Percentiles rank a stretch among this genome's conserved stretches.
Conservation (phyloP, 768 basidiomycete genomes). For the Psilocybe sp. region DNA sequence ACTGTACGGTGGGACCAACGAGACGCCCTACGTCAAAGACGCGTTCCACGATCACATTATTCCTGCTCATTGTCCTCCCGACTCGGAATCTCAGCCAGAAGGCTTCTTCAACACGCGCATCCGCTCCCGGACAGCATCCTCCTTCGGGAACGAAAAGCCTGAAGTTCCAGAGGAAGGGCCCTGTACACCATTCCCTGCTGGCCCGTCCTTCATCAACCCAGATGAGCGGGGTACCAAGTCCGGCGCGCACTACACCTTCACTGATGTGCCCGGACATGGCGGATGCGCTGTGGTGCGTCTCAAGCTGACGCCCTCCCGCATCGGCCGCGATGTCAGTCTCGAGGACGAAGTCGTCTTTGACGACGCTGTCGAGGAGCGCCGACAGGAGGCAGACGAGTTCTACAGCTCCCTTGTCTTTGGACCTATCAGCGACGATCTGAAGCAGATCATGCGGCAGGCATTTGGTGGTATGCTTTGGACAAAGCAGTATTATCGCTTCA, state of each 20-base stretch:
- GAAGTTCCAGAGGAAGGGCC: conserved; percentile 51
- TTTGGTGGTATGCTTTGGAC: conserved; percentile 98
- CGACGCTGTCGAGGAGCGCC: conserved; percentile 81
- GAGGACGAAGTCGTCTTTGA: conserved; percentile 91
- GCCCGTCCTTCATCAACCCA: conserved; percentile 75
- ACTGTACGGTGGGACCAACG: conserved; percentile 86
- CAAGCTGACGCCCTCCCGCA: conserved; percentile 79
- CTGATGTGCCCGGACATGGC: conserved; percentile 82
- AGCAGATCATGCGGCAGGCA: conserved; percentile 96
- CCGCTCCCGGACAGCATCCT: conserved; percentile 47
- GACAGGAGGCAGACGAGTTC: conserved; percentile 95
- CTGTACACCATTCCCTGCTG: conserved; percentile 56
- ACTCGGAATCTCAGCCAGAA: conserved; percentile 39
- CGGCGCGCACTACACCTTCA: conserved; percentile 88
- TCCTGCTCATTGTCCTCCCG: conserved; percentile 70
- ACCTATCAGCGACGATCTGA: conserved; percentile 87
- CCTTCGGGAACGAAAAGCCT: conserved; percentile 33
- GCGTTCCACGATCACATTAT: conserved; percentile 99
- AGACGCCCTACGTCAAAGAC: conserved; percentile 85
- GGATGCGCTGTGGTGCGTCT: conserved; percentile 94
- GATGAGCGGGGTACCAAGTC: conserved; percentile 87
- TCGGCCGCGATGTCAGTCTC: conserved; percentile 74
- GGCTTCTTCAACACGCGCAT: conserved; percentile 47
- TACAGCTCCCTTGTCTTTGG: conserved; percentile 79
- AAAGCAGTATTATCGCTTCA: conserved; percentile 95